phyloP scores from a whole-genome alignment of 305 asterid species.

The Petunia hybrid region DNA sequence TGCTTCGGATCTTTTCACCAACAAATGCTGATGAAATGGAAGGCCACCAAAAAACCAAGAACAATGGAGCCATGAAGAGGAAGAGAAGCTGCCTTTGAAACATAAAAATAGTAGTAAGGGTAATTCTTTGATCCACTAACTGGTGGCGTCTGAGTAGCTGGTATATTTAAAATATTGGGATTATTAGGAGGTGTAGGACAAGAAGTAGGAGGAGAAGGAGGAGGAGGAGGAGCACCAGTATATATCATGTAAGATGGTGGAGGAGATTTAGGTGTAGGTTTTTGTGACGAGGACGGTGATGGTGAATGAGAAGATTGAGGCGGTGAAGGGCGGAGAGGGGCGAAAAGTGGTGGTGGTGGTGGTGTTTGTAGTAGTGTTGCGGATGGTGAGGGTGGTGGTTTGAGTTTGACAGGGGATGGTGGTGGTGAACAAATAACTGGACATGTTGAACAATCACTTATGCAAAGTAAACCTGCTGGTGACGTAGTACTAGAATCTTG shows the following conservation, averaged over 20 bases:
- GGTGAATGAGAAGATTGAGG: conserved; percentile 43
- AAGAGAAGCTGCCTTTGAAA: conserved; percentile 53
- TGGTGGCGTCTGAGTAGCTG: conserved; percentile 54
- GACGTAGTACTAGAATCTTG: conserved; percentile 36
- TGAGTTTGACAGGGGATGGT: conserved; percentile 40
- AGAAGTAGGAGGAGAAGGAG: conserved; percentile 31
- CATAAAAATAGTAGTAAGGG: conserved; percentile 68
- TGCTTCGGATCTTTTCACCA: conserved; percentile 6
- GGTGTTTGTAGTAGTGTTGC: conserved; percentile 39
- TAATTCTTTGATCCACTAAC: conserved; percentile 56
- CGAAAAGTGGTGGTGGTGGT: conserved; percentile 36
- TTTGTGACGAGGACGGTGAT: conserved; percentile 34
- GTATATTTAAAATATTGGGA: conserved; percentile 38
- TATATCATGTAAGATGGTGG: conserved; percentile 48
- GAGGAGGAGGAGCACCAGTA: conserved; percentile 40
- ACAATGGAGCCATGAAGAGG: conserved; percentile 43
- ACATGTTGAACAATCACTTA: conserved; percentile 67
- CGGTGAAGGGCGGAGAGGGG: conserved; percentile 38
- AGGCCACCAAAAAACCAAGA: conserved; percentile 29
- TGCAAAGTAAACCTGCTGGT: conserved; percentile 50
- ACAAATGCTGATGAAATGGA: conserved; percentile 15
- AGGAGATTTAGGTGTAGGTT: conserved; percentile 36
- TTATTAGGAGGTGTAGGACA: conserved; percentile 45
- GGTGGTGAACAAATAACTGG: conserved; percentile 71
- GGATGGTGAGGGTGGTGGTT: conserved; percentile 42